Base-by-base conservation (phyloP, 371 early-diverging fungal species). In the Mycotypha africana region DNA sequence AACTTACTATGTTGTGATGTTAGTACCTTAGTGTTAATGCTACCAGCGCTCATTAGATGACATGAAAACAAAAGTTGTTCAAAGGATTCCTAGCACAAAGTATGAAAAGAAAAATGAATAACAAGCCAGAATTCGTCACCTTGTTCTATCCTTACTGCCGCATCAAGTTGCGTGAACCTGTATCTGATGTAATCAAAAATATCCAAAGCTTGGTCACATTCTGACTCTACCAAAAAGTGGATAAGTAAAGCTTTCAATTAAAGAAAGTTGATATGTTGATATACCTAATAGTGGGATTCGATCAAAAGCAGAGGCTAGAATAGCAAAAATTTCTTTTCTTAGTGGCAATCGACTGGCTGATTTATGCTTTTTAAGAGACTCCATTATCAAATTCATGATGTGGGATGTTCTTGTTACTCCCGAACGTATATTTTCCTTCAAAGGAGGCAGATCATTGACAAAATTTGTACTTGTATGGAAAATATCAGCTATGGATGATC, bases 151-250 rank as follows among this genome's bases (percentile, higher is more conserved):
- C 54, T 53, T 66, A 76, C 76, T 24, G 55, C 47, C 1, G 60
- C 42, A 46, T 68, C 62, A 5, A 64, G 7, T 11, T 59, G 53
- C 11, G 42, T 58, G 41, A 64, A 76, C 28, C 63, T 51, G 8
- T 53, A 47, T 15, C 55, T 53, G 16, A 76, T 71, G 24, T 69
- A 69, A 14, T 73, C 77, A 50, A 74, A 71, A 3, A 67, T 51
- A 43, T 73, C 74, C 7, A 76, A 38, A 2, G 77, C 61, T 53
- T 71, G 65, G 21, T 56, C 42, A 38, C 74, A 70, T 23, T 73
- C 72, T 26, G 56, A 37, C 6, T 41, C 76, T 76, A 53, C 8
- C 7, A 2, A 39, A 16, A 9, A 8, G 16, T 19, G 19, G 12
- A 22, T 20, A 12, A 31, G 10, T 2, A 12, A 35, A 28, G 25